A percentile compares a stretch with the other conserved stretches of the same genome.
Conservation (phyloP, 768 basidiomycete species). For the Mrakia gelida region DNA sequence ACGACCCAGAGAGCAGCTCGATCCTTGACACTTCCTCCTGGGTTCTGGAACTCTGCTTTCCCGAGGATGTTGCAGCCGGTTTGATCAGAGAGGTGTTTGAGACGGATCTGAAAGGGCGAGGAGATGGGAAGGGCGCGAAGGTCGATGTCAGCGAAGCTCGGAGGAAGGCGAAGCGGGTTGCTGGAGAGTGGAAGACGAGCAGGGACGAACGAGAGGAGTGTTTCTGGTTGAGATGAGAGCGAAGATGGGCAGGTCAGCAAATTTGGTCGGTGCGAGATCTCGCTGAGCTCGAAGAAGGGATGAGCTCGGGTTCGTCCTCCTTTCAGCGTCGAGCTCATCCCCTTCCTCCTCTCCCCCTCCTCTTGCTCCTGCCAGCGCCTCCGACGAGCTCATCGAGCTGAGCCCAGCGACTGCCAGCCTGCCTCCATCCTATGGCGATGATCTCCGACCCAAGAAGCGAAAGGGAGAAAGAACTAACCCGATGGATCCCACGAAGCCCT, state of each 20-base stretch:
- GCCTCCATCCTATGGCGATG: too few relatives aligned
- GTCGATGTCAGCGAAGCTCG: constrained; percentile 15
- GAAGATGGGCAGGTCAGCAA: neutral
- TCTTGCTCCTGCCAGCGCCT: too few relatives aligned
- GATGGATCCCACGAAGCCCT: constrained; percentile 24
- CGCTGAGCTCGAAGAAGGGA: neutral
- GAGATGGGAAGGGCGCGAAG: constrained; percentile 13
- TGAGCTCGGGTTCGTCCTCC: neutral
- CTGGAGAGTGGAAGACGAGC: neutral
- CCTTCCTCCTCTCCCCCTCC: neutral
- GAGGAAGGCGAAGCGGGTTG: constrained; percentile 13
- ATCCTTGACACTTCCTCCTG: constrained; percentile 96
- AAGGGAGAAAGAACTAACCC: constrained; percentile 16
- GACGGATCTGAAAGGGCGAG: constrained; percentile 9
- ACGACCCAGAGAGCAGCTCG: constrained; percentile 88
- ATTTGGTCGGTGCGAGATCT: too few relatives aligned
- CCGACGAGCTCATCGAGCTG: neutral
- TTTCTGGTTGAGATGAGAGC: constrained; percentile 2
- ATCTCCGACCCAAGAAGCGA: neutral
- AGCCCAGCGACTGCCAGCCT: too few relatives aligned
- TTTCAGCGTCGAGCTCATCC: neutral
- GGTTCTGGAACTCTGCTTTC: constrained; percentile 99
- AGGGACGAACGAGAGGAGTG: constrained; percentile 22
- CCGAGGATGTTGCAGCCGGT: constrained; percentile 80
- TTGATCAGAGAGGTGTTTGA: constrained; percentile 60